Evolutionary conservation across 1,284 basidiomycete genomes (phyloP), one percentile per base, ranked within the genome.

Genomic region (Sporisorium scitamineum): DNA sequence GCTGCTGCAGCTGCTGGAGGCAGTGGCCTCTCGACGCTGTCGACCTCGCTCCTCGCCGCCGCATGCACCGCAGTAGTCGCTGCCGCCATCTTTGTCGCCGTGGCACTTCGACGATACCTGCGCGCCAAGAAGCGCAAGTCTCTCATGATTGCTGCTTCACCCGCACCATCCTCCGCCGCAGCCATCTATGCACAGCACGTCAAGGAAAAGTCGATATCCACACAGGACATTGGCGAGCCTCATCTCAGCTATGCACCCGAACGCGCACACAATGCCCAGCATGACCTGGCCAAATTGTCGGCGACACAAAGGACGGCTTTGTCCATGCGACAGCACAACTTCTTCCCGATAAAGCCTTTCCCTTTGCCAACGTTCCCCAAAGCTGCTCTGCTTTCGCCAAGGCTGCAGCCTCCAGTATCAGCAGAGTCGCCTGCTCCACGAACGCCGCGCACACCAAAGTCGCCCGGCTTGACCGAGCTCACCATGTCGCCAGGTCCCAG

Each of bases 401-500:
- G 72, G 22, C 60, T 75, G 72, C 63, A 61, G 34, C 72, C 62
- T 31, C 44, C 71, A 3, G 41, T 61, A 0, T 54, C 56, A 11
- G 60, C 72, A 0, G 51, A 66, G 5, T 16, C 52, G 31, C 54
- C 55, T 22, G 8, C 59, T 22, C 72, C 62, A 37, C 42, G 41
- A 16, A 51, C 62, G 27, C 62, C 55, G 48, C 41, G 50, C 26
- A 61, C 71, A 18, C 67, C 72, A 16, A 61, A 54, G 32, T 74
- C 71, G 24, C 71, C 71, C 2, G 72, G 72, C 26, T 56, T 75
- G 20, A 75, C 72, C 11, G 72, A 65, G 55, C 67, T 75, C 59
- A 53, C 62, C 59, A 61, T 75, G 67, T 70, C 67, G 20, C 62
- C 72, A 13, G 72, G 72, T 53, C 72, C 72, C 22, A 75, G 72